Evolutionary conservation across 768 basidiomycete genomes (phyloP).

Genomic region (Royoungia palumana): DNA sequence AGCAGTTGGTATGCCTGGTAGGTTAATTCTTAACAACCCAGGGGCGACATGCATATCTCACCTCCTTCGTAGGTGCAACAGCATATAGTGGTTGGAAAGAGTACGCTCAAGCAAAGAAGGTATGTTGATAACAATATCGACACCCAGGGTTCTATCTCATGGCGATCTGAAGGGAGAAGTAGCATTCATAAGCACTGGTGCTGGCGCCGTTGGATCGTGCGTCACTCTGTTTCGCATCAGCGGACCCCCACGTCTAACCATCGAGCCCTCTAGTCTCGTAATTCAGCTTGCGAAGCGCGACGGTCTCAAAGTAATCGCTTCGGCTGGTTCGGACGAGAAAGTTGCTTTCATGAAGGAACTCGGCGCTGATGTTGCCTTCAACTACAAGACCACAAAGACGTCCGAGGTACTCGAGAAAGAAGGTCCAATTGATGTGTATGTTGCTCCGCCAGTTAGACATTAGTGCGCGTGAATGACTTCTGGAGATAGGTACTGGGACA

Average conservation of each 20-base stretch:
- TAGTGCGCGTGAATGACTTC: neutral
- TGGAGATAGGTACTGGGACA: slow-evolving; percentile 29
- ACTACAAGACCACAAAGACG: slow-evolving; percentile 59
- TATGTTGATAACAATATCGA: slow-evolving; percentile 2
- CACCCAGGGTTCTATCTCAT: no score
- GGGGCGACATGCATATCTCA: no score
- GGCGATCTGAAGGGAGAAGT: slow-evolving; percentile 38
- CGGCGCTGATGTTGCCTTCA: slow-evolving; percentile 65
- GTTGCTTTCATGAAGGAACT: slow-evolving; percentile 53
- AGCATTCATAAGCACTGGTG: slow-evolving; percentile 44
- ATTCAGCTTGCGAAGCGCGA: slow-evolving; percentile 47
- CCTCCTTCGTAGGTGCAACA: slow-evolving; percentile 14
- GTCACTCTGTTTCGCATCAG: slow-evolving; percentile 15
- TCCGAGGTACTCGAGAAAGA: slow-evolving; percentile 49
- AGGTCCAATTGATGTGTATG: slow-evolving; percentile 51
- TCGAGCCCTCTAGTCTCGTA: slow-evolving; percentile 33
- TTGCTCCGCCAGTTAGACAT: neutral
- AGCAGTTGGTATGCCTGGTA: slow-evolving; percentile 23
- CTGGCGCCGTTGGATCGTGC: slow-evolving; percentile 54
- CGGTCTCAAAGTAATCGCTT: slow-evolving; percentile 60
- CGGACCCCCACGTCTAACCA: neutral
- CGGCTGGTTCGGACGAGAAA: slow-evolving; percentile 66
- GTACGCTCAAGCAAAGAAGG: slow-evolving; percentile 39
- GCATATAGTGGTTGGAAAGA: slow-evolving; percentile 29
- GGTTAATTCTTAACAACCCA: neutral